Evolutionary conservation across 306 rosid species (phyloP).

Genomic region (Abrus precatorius): DNA sequence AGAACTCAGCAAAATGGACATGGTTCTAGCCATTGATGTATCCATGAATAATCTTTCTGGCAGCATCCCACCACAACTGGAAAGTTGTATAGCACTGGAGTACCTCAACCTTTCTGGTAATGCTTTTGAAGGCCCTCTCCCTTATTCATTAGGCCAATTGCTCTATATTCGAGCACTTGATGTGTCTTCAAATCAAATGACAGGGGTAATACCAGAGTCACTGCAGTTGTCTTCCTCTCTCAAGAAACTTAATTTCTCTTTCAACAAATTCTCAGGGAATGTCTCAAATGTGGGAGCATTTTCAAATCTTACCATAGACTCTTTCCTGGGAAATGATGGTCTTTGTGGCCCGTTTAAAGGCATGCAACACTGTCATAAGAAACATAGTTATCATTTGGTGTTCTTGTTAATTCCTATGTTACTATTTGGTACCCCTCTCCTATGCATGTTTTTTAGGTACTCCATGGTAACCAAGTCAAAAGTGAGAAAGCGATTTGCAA

Average conservation of each 20-base stretch:
- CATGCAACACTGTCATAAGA: constrained; percentile 68
- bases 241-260: constrained; percentile 77
- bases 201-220: constrained; percentile 70
- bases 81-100: constrained; percentile 83
- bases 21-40: constrained; percentile 87
- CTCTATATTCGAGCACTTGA: constrained; percentile 73
- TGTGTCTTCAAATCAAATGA: constrained; percentile 77
- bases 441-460: constrained; percentile 59
- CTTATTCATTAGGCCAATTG: constrained; percentile 74
- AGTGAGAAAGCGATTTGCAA: constrained; percentile 41
- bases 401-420: constrained; percentile 62
- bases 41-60: constrained; percentile 81
- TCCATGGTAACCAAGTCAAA: constrained; percentile 53
- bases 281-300: constrained; percentile 72
- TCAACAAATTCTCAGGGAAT: constrained; percentile 77
- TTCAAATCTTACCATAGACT: constrained; percentile 65
- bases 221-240: constrained; percentile 71
- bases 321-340: constrained; percentile 69
- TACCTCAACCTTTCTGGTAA: constrained; percentile 79
- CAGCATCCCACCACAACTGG: constrained; percentile 83
- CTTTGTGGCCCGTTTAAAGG: constrained; percentile 80
- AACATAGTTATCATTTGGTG: constrained; percentile 56
- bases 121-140: constrained; percentile 72
- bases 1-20: constrained; percentile 93
- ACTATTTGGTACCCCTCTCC: constrained; percentile 61